Evolutionary conservation across 345 rosid species (phyloP), one percentile per base, ranked within the genome.

Genomic region (Excoecaria cochinchinensis): DNA sequence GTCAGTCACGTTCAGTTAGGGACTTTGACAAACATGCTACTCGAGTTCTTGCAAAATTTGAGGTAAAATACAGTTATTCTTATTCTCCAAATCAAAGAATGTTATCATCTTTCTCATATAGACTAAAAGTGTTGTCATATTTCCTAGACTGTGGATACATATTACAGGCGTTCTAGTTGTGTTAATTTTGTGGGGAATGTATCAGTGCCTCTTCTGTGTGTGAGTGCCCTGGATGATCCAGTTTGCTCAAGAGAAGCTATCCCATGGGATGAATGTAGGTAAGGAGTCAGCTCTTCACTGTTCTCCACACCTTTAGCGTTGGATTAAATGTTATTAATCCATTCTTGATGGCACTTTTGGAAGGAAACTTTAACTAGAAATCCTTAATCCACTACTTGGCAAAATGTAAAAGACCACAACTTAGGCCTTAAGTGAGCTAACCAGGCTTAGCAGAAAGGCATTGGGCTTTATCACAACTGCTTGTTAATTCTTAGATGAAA

Each of bases 181-280:
- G 67, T 42, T 12, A 66, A 59, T 75, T 74, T 72, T 71, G 73
- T 81, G 19, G 61, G 73, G 62, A 81, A 79, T 53, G 81, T 84
- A 14, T 79, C 87, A 5, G 79, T 84, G 31, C 87, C 87, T 64
- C 81, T 84, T 74, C 77, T 84, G 21, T 84, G 87, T 56, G 73
- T 81, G 46, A 84, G 73, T 74, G 77, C 87, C 22, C 50, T 81
- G 72, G 87, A 84, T 57, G 87, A 84, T 75, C 87, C 87, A 13
- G 81, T 84, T 51, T 84, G 87, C 50, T 76, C 85, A 3, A 71
- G 75, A 16, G 87, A 84, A 79, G 79, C 87, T 57, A 84, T 81
- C 70, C 87, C 87, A 59, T 81, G 77, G 83, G 87, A 84, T 81
- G 87, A 84, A 75, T 84, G 87, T 62, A 74, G 87, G 87, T 79